Base-by-base conservation (phyloP, 805 yeast species). In the Candida bentonensis region DNA sequence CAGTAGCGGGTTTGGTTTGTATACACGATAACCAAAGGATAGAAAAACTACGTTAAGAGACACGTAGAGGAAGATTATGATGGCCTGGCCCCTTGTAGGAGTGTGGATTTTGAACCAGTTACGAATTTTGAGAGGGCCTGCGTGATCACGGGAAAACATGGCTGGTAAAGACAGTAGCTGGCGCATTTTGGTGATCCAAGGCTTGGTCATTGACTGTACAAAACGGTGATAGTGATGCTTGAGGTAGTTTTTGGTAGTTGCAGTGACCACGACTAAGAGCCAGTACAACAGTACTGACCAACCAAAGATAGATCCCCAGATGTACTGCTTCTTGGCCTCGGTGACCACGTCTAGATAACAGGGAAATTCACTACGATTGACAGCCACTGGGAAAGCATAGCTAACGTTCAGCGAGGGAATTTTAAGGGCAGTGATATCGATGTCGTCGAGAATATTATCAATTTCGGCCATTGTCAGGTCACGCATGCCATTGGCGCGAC, bases 11-110 rank as follows among this genome's bases (percentile, higher is more conserved):
- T 58, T 57, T 1, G 62, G 23, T 2, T 34, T 47, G 4, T 13
- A 50, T 22, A 26, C 49, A 15, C 43, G 42, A 15, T 44, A 51
- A 44, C 49, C 62, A 56, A 41, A 55, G 36, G 43, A 39, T 5
- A 39, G 47, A 30, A 49, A 50, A 22, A 46, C 55, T 39, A 53
- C 50, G 3, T 61, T 39, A 40, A 67, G 57, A 15, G 70, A 39
- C 1, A 49, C 48, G 7, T 61, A 21, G 47, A 64, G 68, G 4
- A 50, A 5, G 2, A 70, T 51, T 4, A 70, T 58, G 3, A 66
- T 34, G 1, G 67, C 47, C 52, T 71, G 73, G 3, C 63, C 61
- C 26, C 75, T 54, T 0, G 74, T 66, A 0, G 76, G 74, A 4
- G 20, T 15, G 20, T 30, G n/a, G n/a, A 30, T 13, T 30, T 30